Evolutionary conservation across 1,139 yeast species (phyloP).

Genomic region (Lodderomyces theae): DNA sequence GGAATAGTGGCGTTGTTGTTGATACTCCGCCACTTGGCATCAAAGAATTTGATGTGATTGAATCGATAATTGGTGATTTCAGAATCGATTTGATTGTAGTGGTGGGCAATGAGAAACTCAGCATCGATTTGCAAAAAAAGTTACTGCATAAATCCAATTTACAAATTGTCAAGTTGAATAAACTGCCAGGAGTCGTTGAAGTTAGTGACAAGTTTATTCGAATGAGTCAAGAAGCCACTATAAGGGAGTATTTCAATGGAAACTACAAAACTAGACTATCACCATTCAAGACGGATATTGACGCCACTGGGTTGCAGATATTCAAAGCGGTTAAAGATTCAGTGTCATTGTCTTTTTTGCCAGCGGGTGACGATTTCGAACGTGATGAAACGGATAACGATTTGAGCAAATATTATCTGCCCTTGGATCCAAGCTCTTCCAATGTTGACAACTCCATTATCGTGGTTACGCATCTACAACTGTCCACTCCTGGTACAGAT

Average conservation of each 20-base stretch:
- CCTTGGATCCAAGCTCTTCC: constrained; percentile 44
- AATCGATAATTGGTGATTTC: constrained; percentile 60
- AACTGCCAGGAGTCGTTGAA: constrained; percentile 73
- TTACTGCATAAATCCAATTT: constrained; percentile 44
- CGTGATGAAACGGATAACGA: constrained; percentile 32
- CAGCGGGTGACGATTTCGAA: constrained; percentile 46
- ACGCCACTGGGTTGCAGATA: constrained; percentile 32
- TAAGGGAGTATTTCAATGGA: constrained; percentile 90
- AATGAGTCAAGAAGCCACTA: constrained; percentile 68
- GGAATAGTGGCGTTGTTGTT: constrained; percentile 62
- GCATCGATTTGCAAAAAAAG: constrained; percentile 60
- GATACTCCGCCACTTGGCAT: constrained; percentile 73
- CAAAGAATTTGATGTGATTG: constrained; percentile 52
- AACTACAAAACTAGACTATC: constrained; percentile 62
- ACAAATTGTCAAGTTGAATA: constrained; percentile 58
- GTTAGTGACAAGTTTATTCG: constrained; percentile 69
- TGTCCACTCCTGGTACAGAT: constrained; percentile 36
- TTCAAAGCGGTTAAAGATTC: constrained; percentile 41
- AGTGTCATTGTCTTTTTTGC: constrained; percentile 38
- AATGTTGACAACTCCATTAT: constrained; percentile 69
- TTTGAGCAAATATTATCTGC: constrained; percentile 33
- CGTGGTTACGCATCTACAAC: constrained; percentile 67
- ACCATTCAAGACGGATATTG: constrained; percentile 57
- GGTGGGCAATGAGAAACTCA: constrained; percentile 62
- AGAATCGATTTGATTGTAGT: constrained; percentile 57